These are phyloP conservation scores for Myxozyma monticola DNA, from an alignment of 805 yeast genomes.

Conservation along the genomic window DNA sequence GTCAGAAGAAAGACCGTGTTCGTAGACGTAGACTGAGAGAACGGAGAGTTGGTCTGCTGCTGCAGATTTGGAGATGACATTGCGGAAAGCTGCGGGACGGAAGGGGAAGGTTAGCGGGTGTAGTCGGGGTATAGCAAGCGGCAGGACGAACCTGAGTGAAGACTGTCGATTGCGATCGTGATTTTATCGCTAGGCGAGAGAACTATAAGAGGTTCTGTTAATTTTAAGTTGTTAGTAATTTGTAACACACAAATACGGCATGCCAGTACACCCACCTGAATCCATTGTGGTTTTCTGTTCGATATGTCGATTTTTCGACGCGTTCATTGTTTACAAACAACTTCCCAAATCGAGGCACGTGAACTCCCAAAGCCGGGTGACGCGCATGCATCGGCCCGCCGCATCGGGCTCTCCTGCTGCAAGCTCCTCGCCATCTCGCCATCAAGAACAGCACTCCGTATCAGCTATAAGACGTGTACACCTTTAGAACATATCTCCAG, in stretches of 20 bases:
- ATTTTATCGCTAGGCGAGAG: slow-evolving; percentile 17
- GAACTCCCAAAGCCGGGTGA: too few species aligned
- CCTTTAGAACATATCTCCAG: too few species aligned
- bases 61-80: slow-evolving; percentile 9
- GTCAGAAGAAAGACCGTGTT: slow-evolving; percentile 16
- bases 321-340: too few species aligned
- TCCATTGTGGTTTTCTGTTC: not conserved
- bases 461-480: too few species aligned
- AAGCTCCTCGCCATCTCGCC: too few species aligned
- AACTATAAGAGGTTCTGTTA: slow-evolving; percentile 2
- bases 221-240: not conserved
- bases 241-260: not conserved
- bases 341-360: too few species aligned
- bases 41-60: slow-evolving; percentile 20
- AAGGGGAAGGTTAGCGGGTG: not conserved
- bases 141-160: not conserved
- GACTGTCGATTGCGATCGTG: slow-evolving; percentile 7
- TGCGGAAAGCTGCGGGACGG: too few species aligned
- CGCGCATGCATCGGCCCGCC: too few species aligned
- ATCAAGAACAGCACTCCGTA: too few species aligned
- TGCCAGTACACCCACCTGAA: not conserved
- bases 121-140: not conserved
- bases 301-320: too few species aligned
- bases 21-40: slow-evolving; percentile 14
- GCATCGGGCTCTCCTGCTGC: too few species aligned